Base-by-base conservation (phyloP, 164 flowering plant species). In the Euptelea pleiosperma region DNA sequence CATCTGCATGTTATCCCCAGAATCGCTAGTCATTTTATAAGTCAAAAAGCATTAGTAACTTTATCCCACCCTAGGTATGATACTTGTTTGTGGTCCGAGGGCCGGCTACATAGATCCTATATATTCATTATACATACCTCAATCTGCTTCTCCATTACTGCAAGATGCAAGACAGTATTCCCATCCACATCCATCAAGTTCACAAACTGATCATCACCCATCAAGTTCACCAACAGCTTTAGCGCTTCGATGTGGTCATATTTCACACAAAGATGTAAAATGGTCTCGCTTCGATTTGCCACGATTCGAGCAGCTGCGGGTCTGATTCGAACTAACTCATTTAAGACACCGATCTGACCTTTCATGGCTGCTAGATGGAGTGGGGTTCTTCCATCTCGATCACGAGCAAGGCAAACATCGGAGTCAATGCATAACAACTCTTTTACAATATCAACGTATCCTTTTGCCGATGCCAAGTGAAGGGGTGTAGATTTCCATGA, bases 321-420 rank as follows among this genome's bases (percentile, higher is more conserved):
- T 3, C 25, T 41, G 26, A 7, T 55, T 3, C 29, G 35, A 19
- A 57, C 29, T 51, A 73, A 3, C 64, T 65, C 75, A 0, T 26
- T 18, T 64, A 70, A 0, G 8, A 70, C 71, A 9, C 24, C 62
- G 10, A 49, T 48, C 10, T 48, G 67, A 2, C 77, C 80, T 47
- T 70, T 70, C 0, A 57, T 31, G 16, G 58, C 75, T 5, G 80
- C 77, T 24, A 62, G 21, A 37, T 73, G 80, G 18, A 70, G 39
- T 14, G 75, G 63, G 10, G 33, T 70, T 39, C 63, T 33, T 43
- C 71, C 80, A 8, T 70, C 69, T 18, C 19, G 6, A 19, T 75
- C 46, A 2, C 61, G 37, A 1, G 16, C 65, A 12, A 42, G 1
- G 24, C 67, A 50, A 25, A 36, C 15, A 6, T 37, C 52, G 0